Percentiles rank a stretch among this genome's conserved stretches.
These are phyloP conservation scores for Begonia loranthoides DNA, from an alignment of 306 rosid genomes.

Conservation along the genomic window DNA sequence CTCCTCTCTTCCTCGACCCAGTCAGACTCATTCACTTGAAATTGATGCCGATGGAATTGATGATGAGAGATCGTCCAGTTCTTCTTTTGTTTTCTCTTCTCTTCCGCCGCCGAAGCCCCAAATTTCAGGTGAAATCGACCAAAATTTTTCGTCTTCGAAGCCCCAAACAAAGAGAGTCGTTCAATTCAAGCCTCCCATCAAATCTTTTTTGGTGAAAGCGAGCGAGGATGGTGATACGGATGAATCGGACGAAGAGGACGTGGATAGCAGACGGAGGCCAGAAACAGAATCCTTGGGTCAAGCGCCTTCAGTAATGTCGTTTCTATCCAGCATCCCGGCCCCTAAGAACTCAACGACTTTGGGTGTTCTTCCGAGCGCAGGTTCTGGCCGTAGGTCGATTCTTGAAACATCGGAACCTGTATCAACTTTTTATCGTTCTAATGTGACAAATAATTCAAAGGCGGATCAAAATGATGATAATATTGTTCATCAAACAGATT, in stretches of 20 bases:
- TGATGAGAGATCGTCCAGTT: slow-evolving; percentile 1
- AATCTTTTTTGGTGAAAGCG: slow-evolving; percentile 20
- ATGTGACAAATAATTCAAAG: slow-evolving; percentile 13
- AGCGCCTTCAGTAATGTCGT: slow-evolving; percentile 42
- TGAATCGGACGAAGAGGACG: slow-evolving; percentile 20
- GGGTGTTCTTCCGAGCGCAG: slow-evolving; percentile 41
- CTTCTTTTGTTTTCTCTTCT: slow-evolving; percentile 13
- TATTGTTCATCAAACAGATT: background rate
- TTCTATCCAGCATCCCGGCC: slow-evolving; percentile 68
- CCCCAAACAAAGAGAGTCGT: slow-evolving; percentile 39
- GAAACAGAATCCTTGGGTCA: slow-evolving; percentile 25
- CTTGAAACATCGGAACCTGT: slow-evolving; percentile 26
- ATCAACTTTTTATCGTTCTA: slow-evolving; percentile 12
- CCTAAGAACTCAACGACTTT: slow-evolving; percentile 50
- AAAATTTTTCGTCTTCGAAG: slow-evolving; percentile 19
- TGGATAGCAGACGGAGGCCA: slow-evolving; percentile 22
- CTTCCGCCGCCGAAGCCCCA: slow-evolving; percentile 51
- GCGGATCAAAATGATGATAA: slow-evolving; percentile 5
- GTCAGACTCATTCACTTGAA: slow-evolving; percentile 11
- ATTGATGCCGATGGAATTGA: slow-evolving; percentile 1
- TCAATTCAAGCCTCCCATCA: slow-evolving; percentile 60
- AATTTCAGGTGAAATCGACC: slow-evolving; percentile 13
- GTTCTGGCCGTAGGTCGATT: slow-evolving; percentile 56
- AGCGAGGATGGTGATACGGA: slow-evolving; percentile 34
- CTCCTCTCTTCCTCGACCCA: slow-evolving; percentile 41